Evolutionary conservation across 2,329 filamentous ascomycete species (phyloP).

Genomic region (Aspergillus candidus): DNA sequence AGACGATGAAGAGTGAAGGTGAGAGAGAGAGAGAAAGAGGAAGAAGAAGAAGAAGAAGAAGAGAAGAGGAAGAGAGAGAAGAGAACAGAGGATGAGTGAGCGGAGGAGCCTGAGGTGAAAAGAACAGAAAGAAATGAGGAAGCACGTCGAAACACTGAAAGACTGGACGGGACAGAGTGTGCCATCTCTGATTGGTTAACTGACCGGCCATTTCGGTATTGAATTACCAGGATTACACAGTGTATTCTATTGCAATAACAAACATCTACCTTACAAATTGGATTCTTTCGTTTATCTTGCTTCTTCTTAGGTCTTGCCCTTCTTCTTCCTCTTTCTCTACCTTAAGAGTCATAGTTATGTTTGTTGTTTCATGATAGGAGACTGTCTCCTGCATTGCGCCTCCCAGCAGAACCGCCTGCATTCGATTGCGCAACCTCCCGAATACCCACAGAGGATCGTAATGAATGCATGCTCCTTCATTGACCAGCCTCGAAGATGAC

Average conservation of each 20-base stretch:
- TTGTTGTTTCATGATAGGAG: not conserved
- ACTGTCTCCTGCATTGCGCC: too few species aligned
- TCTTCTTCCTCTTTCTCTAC: slow-evolving; percentile 2
- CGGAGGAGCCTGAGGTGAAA: slow-evolving; percentile 14
- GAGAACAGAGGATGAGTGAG: slow-evolving; percentile 17
- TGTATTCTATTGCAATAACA: not conserved
- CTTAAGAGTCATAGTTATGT: not conserved
- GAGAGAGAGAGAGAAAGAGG: slow-evolving; percentile 10
- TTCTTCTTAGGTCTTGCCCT: not conserved
- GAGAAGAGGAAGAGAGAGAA: slow-evolving; percentile 16
- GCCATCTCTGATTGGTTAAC: too few species aligned
- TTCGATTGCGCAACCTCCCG: too few species aligned
- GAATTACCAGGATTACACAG: not conserved
- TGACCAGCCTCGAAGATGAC: slow-evolving; percentile 56
- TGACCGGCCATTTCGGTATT: not conserved
- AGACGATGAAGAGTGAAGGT: slow-evolving; percentile 18
- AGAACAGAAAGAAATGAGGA: slow-evolving; percentile 12
- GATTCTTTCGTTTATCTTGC: slow-evolving; percentile 2
- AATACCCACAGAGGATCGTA: not conserved
- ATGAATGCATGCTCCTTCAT: slow-evolving; percentile 15
- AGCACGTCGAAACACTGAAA: slow-evolving; percentile 10
- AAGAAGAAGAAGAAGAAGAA: slow-evolving; percentile 13
- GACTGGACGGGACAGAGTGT: too few species aligned
- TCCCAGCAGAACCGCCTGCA: too few species aligned
- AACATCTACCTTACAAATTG: too few species aligned